These are phyloP conservation scores for Panellus pusillus DNA, from an alignment of 768 basidiomycete species.

Conservation along the genomic window DNA sequence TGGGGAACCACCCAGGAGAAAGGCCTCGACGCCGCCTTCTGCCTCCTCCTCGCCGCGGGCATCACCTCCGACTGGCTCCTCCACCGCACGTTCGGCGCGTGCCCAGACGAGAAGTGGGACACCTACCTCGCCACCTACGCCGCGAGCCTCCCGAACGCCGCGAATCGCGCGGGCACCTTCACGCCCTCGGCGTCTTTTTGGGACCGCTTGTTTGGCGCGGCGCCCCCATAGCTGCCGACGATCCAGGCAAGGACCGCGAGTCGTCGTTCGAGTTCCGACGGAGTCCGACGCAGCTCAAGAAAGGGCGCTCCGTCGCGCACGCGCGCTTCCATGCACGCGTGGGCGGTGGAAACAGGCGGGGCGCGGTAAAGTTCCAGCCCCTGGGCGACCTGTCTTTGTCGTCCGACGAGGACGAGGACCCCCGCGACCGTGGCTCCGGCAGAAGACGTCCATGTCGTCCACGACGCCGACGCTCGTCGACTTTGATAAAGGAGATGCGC, in stretches of 20 bases:
- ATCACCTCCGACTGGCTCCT: slow-evolving; percentile 56
- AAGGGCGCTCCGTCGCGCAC: slow-evolving; percentile 22
- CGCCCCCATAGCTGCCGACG: too few relatives aligned
- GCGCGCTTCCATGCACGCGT: slow-evolving; percentile 17
- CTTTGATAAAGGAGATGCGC: slow-evolving; percentile 43
- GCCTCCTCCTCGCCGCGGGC: slow-evolving; percentile 50
- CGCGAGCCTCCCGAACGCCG: slow-evolving; percentile 50
- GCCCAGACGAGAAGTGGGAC: slow-evolving; percentile 79
- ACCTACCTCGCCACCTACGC: slow-evolving; percentile 61
- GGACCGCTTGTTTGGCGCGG: slow-evolving; percentile 43
- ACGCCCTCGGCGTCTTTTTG: slow-evolving; percentile 53
- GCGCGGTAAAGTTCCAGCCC: slow-evolving; percentile 29
- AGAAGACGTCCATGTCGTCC: slow-evolving; percentile 25
- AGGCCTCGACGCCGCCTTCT: slow-evolving; percentile 58
- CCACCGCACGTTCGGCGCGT: slow-evolving; percentile 55
- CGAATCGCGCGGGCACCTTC: slow-evolving; percentile 59
- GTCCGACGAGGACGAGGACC: slow-evolving; percentile 31
- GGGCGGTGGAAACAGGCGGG: slow-evolving; percentile 23
- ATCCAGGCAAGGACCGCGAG: slow-evolving; percentile 7
- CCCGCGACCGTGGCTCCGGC: slow-evolving; percentile 25
- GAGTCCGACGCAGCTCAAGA: slow-evolving; percentile 23
- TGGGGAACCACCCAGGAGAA: slow-evolving; percentile 62
- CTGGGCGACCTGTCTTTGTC: slow-evolving; percentile 20
- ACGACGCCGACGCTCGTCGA: slow-evolving; percentile 27
- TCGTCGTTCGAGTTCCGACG: slow-evolving; percentile 28